These are phyloP conservation scores for Prunus mume DNA, from an alignment of 306 rosid genomes.

Conservation along the genomic window DNA sequence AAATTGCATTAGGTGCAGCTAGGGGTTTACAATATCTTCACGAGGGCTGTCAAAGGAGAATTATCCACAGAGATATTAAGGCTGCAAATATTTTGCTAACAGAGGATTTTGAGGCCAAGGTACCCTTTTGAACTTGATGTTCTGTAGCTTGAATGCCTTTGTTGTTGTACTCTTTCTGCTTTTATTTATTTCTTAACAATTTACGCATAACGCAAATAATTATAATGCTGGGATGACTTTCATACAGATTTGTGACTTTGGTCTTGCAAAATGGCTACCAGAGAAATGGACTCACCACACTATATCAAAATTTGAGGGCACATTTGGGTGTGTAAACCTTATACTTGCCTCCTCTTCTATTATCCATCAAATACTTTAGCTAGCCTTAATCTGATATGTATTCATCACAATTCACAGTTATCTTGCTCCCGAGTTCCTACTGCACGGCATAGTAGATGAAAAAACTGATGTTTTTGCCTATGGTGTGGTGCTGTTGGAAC, in stretches of 20 bases:
- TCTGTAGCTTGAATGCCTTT: conserved; percentile 10
- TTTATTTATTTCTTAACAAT: background rate
- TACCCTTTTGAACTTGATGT: conserved; percentile 27
- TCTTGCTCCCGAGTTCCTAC: conserved; percentile 89
- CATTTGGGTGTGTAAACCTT: conserved; percentile 75
- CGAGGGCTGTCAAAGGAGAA: conserved; percentile 88
- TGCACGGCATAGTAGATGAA: conserved; percentile 94
- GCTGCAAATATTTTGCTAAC: conserved; percentile 95
- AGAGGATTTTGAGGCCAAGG: conserved; percentile 82
- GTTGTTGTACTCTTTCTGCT: background rate
- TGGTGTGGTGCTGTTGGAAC: conserved; percentile 83
- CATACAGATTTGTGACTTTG: conserved; percentile 88
- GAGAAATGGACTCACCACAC: conserved; percentile 92
- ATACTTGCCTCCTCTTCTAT: conserved; percentile 7
- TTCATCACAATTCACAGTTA: conserved; percentile 44
- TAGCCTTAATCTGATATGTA: background rate
- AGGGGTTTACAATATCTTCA: conserved; percentile 84
- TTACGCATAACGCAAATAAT: background rate
- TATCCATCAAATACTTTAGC: background rate
- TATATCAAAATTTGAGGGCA: conserved; percentile 86
- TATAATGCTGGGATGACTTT: background rate
- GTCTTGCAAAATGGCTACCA: conserved; percentile 97
- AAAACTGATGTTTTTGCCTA: conserved; percentile 91
- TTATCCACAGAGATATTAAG: conserved; percentile 93
- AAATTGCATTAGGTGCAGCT: conserved; percentile 81